Percentiles rank a stretch among this genome's conserved stretches.
Evolutionary conservation across 768 basidiomycete genomes (phyloP).

Genomic region (Kwoniella pini): DNA sequence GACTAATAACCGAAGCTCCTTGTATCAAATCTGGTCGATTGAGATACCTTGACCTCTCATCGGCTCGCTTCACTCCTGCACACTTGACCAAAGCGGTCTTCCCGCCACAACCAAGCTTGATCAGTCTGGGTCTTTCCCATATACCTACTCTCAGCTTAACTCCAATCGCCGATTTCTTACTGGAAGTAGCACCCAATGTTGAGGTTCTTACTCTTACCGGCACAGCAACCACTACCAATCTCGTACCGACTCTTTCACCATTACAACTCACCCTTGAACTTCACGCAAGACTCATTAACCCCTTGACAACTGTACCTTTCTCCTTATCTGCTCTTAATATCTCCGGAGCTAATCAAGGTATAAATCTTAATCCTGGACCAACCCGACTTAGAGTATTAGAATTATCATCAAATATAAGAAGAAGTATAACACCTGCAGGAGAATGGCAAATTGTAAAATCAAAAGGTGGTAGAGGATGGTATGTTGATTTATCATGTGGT

Average conservation of each 20-base stretch:
- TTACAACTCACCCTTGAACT: constrained; percentile 74
- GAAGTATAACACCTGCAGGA: constrained; percentile 64
- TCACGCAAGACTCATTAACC: constrained; percentile 74
- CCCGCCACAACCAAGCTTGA: constrained; percentile 69
- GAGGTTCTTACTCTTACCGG: constrained; percentile 86
- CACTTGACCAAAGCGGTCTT: constrained; percentile 60
- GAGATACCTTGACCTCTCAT: constrained; percentile 87
- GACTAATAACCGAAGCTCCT: constrained; percentile 72
- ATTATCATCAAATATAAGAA: constrained; percentile 69
- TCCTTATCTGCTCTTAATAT: constrained; percentile 61
- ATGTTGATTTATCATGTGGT: constrained; percentile 80
- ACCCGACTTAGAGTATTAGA: constrained; percentile 86
- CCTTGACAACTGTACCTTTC: constrained; percentile 77
- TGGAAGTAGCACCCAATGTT: constrained; percentile 67
- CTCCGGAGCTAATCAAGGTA: constrained; percentile 24
- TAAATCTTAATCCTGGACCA: constrained; percentile 55
- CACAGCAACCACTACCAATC: constrained; percentile 63
- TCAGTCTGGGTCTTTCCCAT: constrained; percentile 87
- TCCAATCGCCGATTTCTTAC: constrained; percentile 69
- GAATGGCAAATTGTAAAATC: constrained; percentile 87
- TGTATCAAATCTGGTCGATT: constrained; percentile 75
- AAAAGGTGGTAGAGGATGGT: constrained; percentile 94
- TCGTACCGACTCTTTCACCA: constrained; percentile 57
- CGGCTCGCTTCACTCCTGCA: constrained; percentile 67
- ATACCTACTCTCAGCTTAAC: constrained; percentile 70